These are phyloP conservation scores for Serendipita sp. DNA, from an alignment of 768 basidiomycete genomes.

Conservation along the genomic window DNA sequence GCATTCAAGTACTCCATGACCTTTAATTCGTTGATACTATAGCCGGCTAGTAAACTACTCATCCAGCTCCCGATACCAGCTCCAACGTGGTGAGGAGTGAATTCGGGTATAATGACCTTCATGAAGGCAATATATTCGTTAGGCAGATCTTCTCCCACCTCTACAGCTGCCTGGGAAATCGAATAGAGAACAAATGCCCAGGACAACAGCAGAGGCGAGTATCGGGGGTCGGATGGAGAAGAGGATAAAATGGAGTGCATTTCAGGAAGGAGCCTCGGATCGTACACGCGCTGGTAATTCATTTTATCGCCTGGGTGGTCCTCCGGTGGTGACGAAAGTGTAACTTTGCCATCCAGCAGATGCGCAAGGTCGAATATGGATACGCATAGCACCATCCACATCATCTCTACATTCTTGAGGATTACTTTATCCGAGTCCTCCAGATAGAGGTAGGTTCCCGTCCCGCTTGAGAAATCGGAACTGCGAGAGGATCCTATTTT, in stretches of 20 bases:
- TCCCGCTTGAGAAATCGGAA: slow-evolving; percentile 36
- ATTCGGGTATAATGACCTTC: slow-evolving; percentile 11
- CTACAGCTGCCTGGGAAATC: slow-evolving; percentile 29
- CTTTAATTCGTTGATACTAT: slow-evolving; percentile 22
- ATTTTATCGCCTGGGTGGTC: slow-evolving; percentile 27
- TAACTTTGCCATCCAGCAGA: slow-evolving; percentile 29
- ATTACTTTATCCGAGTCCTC: slow-evolving; percentile 59
- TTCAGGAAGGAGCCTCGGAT: slow-evolving; percentile 14
- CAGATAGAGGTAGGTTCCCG: slow-evolving; percentile 44
- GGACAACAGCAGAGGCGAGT: slow-evolving; percentile 53
- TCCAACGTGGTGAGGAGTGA: slow-evolving; percentile 6
- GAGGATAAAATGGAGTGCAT: slow-evolving; percentile 23
- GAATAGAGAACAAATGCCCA: slow-evolving; percentile 76
- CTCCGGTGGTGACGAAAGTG: slow-evolving; percentile 27
- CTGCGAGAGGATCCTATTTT: not conserved
- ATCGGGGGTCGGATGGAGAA: slow-evolving; percentile 42
- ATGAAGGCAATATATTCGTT: slow-evolving; percentile 12
- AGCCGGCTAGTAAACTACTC: not conserved
- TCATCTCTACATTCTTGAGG: slow-evolving; percentile 46
- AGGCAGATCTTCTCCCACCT: slow-evolving; percentile 24
- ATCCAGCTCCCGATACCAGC: not conserved
- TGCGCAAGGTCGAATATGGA: slow-evolving; percentile 70
- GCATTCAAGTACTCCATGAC: slow-evolving; percentile 39
- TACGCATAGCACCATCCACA: slow-evolving; percentile 66
- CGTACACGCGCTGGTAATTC: slow-evolving; percentile 48